Evolutionary conservation across 257 asterid species (phyloP).

Genomic region (Nicotiana tomentosiformis): DNA sequence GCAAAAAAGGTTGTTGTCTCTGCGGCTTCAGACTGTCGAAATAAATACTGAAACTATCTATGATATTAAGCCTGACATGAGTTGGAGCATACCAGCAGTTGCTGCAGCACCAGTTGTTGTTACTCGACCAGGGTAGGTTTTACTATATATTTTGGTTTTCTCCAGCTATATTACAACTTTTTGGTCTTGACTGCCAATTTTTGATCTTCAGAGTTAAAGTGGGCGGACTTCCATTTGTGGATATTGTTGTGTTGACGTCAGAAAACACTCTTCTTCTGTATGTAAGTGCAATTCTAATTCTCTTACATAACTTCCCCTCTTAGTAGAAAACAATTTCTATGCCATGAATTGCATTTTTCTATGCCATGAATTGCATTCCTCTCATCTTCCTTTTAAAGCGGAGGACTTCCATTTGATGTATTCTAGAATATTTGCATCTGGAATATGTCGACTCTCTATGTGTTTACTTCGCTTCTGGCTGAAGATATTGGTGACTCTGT

Average conservation of each 20-base stretch:
- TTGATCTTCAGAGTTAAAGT: conserved; percentile 47
- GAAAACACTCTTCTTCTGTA: conserved; percentile 67
- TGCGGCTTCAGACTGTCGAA: conserved; percentile 71
- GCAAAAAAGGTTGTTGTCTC: conserved; percentile 61
- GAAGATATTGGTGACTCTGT: not conserved
- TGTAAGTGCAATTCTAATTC: conserved; percentile 45
- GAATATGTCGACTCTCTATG: not conserved
- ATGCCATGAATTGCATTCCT: not conserved
- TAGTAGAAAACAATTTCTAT: not conserved
- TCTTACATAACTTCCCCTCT: not conserved
- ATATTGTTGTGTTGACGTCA: conserved; percentile 72
- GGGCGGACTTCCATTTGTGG: conserved; percentile 58
- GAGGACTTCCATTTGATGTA: conserved; percentile 9
- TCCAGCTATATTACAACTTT: not conserved
- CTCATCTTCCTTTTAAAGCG: not conserved
- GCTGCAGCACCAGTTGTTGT: conserved; percentile 85
- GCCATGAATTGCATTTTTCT: not conserved
- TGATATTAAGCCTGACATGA: conserved; percentile 86
- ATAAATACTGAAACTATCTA: conserved; percentile 57
- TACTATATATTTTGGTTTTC: conserved; percentile 11
- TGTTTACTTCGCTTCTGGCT: not conserved
- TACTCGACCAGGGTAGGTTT: conserved; percentile 73
- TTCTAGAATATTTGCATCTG: not conserved
- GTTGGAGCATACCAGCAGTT: conserved; percentile 89
- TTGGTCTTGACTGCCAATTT: conserved; percentile 4